Evolutionary conservation across 345 rosid species (phyloP).

Genomic region (Eucalyptus regnans): DNA sequence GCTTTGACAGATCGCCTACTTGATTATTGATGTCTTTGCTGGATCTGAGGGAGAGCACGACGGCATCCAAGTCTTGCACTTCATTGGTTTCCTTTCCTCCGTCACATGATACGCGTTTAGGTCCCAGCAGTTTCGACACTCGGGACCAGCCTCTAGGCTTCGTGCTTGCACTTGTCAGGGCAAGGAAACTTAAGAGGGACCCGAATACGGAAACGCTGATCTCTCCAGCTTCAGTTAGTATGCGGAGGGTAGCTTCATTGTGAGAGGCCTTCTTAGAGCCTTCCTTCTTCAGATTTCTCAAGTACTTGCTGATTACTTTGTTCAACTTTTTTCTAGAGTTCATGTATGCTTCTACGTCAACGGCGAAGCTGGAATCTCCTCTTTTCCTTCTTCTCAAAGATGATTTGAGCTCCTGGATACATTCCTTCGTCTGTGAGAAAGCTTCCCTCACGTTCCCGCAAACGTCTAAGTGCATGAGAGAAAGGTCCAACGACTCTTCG

Average conservation of each 20-base stretch:
- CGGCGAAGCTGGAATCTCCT: neutral
- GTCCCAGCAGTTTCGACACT: slow-evolving; percentile 3
- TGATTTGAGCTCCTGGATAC: neutral
- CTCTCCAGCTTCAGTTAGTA: slow-evolving; percentile 14
- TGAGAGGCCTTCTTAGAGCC: neutral
- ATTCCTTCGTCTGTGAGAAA: neutral
- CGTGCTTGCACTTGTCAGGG: neutral
- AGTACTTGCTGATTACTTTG: neutral
- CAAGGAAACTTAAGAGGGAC: slow-evolving; percentile 10
- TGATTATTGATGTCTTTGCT: neutral
- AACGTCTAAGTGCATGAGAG: neutral
- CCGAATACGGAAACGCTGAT: slow-evolving; percentile 3
- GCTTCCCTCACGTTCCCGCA: neutral
- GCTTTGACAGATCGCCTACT: neutral
- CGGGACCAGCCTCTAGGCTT: neutral
- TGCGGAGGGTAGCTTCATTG: neutral
- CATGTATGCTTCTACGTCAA: neutral
- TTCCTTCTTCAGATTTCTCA: slow-evolving; percentile 1
- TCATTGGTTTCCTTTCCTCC: neutral
- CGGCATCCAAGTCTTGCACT: neutral
- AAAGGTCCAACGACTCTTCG: slow-evolving; percentile 1
- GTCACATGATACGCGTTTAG: neutral
- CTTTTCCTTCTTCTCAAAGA: neutral
- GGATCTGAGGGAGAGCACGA: neutral
- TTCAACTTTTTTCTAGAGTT: neutral